A percentile compares a stretch with the other conserved stretches of the same genome.
phyloP scores from a whole-genome alignment of 148 eudicot species.

The Silene conica region DNA sequence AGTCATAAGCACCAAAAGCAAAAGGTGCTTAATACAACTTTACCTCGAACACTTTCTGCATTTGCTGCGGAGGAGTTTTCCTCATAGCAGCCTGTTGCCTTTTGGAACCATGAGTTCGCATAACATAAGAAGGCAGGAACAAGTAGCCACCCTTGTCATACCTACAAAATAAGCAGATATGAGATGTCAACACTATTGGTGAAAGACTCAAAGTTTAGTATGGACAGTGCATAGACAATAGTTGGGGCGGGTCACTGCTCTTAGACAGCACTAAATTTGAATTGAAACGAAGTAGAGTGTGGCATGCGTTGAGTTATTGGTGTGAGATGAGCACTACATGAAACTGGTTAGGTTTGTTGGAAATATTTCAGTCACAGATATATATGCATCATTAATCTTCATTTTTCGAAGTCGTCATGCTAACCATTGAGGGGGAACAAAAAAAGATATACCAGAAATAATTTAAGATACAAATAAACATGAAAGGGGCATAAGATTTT shows the following conservation, averaged over 20 bases:
- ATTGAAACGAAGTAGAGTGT: not conserved
- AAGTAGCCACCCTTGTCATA: constrained; percentile 82
- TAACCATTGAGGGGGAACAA: not conserved
- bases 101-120: constrained; percentile 87
- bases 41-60: constrained; percentile 79
- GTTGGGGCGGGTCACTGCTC: not conserved
- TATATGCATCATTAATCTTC: not conserved
- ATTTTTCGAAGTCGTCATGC: not conserved
- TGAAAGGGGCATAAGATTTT: constrained; percentile 16
- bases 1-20: constrained; percentile 4
- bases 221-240: not conserved
- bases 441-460: not conserved
- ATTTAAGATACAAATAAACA: not conserved
- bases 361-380: not conserved
- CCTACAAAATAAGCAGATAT: constrained; percentile 37
- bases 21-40: constrained; percentile 4
- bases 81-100: constrained; percentile 64
- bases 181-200: constrained; percentile 2
- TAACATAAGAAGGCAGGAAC: constrained; percentile 78
- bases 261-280: not conserved
- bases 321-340: not conserved
- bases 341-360: not conserved
- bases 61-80: constrained; percentile 45
- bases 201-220: not conserved
- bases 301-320: not conserved